A percentile compares a stretch with the other conserved stretches of the same genome.
phyloP scores from a whole-genome alignment of 1,284 basidiomycete genomes.

The Moesziomyces aphidis region DNA sequence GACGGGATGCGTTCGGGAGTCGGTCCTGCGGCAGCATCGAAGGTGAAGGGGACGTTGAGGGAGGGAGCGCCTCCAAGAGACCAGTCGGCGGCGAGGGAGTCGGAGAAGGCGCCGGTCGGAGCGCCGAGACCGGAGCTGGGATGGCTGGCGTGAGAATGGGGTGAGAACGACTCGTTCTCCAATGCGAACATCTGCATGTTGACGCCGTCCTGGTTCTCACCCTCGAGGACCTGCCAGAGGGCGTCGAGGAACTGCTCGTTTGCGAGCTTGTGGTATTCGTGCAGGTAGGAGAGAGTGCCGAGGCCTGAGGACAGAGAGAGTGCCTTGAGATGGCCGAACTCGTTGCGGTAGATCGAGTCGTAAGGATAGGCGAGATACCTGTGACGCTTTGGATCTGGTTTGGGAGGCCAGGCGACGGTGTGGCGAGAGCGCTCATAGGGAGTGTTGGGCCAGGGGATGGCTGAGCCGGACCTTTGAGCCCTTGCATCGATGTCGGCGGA shows the following conservation, averaged over 20 bases:
- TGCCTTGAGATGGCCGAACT: slow-evolving; percentile 49
- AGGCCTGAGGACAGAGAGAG: slow-evolving; percentile 46
- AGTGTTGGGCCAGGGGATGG: slow-evolving; percentile 50
- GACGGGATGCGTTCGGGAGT: slow-evolving; percentile 28
- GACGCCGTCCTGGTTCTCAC: slow-evolving; percentile 44
- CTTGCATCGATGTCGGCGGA: slow-evolving; percentile 14
- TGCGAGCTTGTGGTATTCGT: slow-evolving; percentile 52
- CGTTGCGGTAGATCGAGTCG: slow-evolving; percentile 50
- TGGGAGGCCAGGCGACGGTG: slow-evolving; percentile 47
- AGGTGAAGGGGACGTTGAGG: slow-evolving; percentile 46
- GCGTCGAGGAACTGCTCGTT: slow-evolving; percentile 54
- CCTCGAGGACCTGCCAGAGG: slow-evolving; percentile 48
- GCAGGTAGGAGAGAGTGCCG: slow-evolving; percentile 48
- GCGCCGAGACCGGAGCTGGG: slow-evolving; percentile 26
- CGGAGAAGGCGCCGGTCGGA: slow-evolving; percentile 16
- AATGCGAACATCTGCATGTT: slow-evolving; percentile 51
- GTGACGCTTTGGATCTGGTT: slow-evolving; percentile 39
- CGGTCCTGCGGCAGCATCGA: slow-evolving; percentile 36
- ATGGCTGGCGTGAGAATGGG: slow-evolving; percentile 33
- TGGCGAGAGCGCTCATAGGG: slow-evolving; percentile 42
- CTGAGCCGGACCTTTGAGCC: slow-evolving; percentile 31
- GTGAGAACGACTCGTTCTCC: slow-evolving; percentile 43
- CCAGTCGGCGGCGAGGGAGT: slow-evolving; percentile 42
- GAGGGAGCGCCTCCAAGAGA: slow-evolving; percentile 35
- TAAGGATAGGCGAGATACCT: slow-evolving; percentile 49